Percentiles rank a stretch among this genome's conserved stretches.
These are phyloP conservation scores for Schizothecium vesticola DNA, from an alignment of 495 filamentous ascomycete species.

Conservation along the genomic window DNA sequence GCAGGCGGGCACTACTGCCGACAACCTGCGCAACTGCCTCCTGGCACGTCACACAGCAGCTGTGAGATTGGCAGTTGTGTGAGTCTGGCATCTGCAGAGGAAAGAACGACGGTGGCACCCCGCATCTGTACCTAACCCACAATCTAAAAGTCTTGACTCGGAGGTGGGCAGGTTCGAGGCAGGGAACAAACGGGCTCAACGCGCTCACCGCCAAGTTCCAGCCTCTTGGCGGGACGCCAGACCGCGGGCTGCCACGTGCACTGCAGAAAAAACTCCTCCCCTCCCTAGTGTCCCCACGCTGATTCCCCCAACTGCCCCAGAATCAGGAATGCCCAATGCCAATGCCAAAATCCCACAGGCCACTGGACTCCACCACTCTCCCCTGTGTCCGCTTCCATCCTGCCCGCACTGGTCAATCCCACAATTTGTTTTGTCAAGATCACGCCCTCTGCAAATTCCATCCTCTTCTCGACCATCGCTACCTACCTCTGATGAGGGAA, in stretches of 20 bases:
- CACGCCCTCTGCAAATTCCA: background rate
- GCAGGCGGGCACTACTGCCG: background rate
- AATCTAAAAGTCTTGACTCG: background rate
- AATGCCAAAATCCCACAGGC: background rate
- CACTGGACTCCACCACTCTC: background rate
- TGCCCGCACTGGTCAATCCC: background rate
- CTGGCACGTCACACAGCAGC: background rate
- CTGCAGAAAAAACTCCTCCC: background rate
- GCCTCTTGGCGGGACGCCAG: background rate
- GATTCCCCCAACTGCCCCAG: background rate
- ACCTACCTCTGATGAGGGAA: background rate
- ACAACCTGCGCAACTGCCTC: background rate
- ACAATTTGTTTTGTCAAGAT: background rate
- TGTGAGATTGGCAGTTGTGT: background rate
- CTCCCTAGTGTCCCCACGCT: background rate
- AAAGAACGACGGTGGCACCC: background rate
- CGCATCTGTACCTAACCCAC: background rate
- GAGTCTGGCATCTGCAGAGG: background rate
- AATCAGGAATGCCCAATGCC: background rate
- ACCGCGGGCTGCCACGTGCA: background rate
- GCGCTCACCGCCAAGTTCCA: background rate
- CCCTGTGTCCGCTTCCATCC: background rate
- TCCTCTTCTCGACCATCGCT: background rate
- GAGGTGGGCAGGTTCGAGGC: background rate
- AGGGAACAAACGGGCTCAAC: background rate